Percentiles rank a stretch among this genome's conserved stretches.
These are phyloP conservation scores for Beta corolliflora DNA, from an alignment of 179 eudicot species.

Conservation along the genomic window DNA sequence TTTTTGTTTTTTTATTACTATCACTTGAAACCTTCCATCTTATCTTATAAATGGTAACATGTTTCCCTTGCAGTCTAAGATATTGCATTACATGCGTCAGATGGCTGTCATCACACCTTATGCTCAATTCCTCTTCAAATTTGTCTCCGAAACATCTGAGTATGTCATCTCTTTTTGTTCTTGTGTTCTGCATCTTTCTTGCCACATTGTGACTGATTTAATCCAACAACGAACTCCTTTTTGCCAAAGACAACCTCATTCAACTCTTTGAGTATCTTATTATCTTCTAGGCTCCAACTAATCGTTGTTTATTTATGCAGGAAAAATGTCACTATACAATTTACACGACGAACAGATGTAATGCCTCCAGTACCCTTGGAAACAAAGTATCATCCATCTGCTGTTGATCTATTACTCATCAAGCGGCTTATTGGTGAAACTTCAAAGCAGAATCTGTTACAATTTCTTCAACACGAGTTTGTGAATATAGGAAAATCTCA, in stretches of 20 bases:
- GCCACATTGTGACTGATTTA: neutral
- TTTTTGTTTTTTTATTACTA: neutral
- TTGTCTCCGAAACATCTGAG: constrained; percentile 90
- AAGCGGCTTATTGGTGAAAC: constrained; percentile 93
- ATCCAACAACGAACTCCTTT: neutral
- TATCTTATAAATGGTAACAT: constrained; percentile 16
- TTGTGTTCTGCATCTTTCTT: constrained; percentile 16
- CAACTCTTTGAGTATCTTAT: constrained; percentile 41
- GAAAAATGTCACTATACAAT: constrained; percentile 81
- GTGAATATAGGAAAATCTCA: constrained; percentile 80
- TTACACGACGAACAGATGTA: constrained; percentile 94
- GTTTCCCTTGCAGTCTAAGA: constrained; percentile 76
- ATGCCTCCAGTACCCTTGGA: constrained; percentile 96
- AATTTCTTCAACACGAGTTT: constrained; percentile 97
- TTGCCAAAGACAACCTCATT: neutral
- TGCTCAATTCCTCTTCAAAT: constrained; percentile 90
- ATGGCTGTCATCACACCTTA: constrained; percentile 99
- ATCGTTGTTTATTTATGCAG: constrained; percentile 39
- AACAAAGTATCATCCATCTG: constrained; percentile 97
- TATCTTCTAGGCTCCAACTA: constrained; percentile 6
- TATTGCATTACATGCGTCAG: constrained; percentile 99
- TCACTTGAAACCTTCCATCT: neutral
- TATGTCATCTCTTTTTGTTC: constrained; percentile 42
- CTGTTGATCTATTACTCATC: constrained; percentile 95
- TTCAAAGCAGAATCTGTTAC: constrained; percentile 76